These are phyloP conservation scores for Pichia sorboxylosa DNA, from an alignment of 1,139 yeast species.

Conservation along the genomic window DNA sequence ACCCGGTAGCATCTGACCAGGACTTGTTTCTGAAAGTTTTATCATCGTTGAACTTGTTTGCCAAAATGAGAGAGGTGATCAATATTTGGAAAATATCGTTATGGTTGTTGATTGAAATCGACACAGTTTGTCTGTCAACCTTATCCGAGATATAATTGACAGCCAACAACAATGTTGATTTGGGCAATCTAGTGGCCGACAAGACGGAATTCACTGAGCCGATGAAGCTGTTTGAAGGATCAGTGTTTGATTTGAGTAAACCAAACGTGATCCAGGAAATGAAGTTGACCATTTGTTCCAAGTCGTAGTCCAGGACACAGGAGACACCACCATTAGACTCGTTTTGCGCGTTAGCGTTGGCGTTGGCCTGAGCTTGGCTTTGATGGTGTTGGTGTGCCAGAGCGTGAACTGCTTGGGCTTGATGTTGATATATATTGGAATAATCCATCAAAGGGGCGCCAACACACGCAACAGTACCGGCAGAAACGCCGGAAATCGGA, in stretches of 20 bases:
- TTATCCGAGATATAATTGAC: slow-evolving; percentile 57
- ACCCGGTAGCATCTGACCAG: slow-evolving; percentile 92
- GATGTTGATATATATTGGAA: too few species aligned
- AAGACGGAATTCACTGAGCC: slow-evolving; percentile 56
- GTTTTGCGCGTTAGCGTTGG: too few species aligned
- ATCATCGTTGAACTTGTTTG: slow-evolving; percentile 93
- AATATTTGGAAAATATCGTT: slow-evolving; percentile 49
- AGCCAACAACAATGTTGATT: slow-evolving; percentile 67
- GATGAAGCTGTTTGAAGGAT: slow-evolving; percentile 45
- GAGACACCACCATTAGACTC: slow-evolving; percentile 50
- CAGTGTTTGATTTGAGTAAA: slow-evolving; percentile 24
- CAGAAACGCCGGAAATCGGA: too few species aligned
- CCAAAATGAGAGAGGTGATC: slow-evolving; percentile 64
- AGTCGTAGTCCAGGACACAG: slow-evolving; percentile 66
- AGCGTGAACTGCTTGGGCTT: too few species aligned
- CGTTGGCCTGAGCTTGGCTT: neutral
- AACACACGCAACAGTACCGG: too few species aligned
- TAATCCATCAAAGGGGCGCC: too few species aligned
- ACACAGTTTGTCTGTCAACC: slow-evolving; percentile 23
- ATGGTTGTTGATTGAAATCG: slow-evolving; percentile 16
- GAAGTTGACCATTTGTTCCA: slow-evolving; percentile 67
- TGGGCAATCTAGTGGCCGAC: slow-evolving; percentile 82
- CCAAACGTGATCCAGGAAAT: slow-evolving; percentile 25
- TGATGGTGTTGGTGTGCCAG: neutral
- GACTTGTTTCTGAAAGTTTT: slow-evolving; percentile 91